Percentiles rank a stretch among this genome's conserved stretches.
Evolutionary conservation across 495 filamentous ascomycete genomes (phyloP).

Genomic region (Tricharina praecox): DNA sequence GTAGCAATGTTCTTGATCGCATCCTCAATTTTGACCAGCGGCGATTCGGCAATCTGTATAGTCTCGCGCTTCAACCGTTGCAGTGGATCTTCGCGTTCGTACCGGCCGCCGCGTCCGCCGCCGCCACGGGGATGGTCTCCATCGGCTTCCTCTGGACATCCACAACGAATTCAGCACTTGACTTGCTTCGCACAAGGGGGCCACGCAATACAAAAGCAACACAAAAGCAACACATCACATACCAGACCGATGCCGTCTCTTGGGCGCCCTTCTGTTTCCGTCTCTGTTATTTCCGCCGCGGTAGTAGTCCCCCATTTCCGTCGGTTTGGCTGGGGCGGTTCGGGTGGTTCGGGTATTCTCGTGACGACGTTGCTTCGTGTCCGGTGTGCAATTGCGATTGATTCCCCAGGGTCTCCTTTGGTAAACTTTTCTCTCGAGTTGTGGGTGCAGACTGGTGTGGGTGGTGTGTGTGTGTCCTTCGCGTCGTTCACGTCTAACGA

Average conservation of each 20-base stretch:
- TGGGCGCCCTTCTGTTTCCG: conserved; percentile 17
- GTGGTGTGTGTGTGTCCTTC: too few relatives aligned
- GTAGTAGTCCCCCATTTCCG: conserved; percentile 28
- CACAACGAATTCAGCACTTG: too few relatives aligned
- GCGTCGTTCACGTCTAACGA: background rate
- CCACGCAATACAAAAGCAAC: too few relatives aligned
- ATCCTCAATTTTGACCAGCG: conserved; percentile 63
- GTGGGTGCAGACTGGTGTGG: too few relatives aligned
- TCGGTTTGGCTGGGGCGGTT: too few relatives aligned
- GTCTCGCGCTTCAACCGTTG: conserved; percentile 66
- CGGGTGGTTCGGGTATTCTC: too few relatives aligned
- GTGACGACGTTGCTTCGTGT: too few relatives aligned
- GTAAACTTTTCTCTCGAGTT: background rate
- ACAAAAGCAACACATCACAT: too few relatives aligned
- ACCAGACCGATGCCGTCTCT: conserved; percentile 24
- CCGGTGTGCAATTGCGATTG: too few relatives aligned
- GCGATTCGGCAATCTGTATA: conserved; percentile 72
- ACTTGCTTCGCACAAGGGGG: too few relatives aligned
- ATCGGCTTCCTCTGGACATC: conserved; percentile 31
- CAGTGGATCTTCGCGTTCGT: conserved; percentile 53
- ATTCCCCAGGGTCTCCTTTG: too few relatives aligned
- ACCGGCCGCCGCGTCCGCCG: conserved; percentile 30
- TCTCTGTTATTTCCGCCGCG: conserved; percentile 21
- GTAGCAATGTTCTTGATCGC: conserved; percentile 61
- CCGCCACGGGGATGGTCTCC: conserved; percentile 61